These are phyloP conservation scores for Domatiomyces globalis DNA, from an alignment of 2,329 filamentous ascomycete genomes.

Conservation along the genomic window DNA sequence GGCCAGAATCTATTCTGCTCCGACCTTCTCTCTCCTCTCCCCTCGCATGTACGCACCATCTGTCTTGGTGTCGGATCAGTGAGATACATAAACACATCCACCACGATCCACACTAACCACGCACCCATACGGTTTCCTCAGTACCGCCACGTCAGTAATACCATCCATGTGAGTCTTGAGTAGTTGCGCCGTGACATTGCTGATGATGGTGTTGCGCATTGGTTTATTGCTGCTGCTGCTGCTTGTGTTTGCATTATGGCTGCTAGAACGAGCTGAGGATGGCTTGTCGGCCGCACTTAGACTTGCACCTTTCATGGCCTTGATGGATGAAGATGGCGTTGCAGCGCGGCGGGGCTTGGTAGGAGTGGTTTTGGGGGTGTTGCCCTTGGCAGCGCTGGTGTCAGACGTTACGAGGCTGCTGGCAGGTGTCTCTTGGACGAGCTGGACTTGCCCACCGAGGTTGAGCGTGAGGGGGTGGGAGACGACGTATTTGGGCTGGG, in stretches of 20 bases:
- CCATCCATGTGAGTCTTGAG: constrained; percentile 76
- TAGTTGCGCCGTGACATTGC: constrained; percentile 71
- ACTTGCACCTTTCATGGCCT: constrained; percentile 24
- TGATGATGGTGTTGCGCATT: constrained; percentile 70
- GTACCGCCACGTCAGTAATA: constrained; percentile 71
- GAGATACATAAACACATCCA: constrained; percentile 76
- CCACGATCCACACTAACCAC: constrained; percentile 78
- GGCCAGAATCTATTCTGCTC: too few relatives aligned
- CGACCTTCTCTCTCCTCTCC: too few relatives aligned
- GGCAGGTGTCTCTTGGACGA: constrained; percentile 52
- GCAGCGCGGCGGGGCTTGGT: constrained; percentile 13
- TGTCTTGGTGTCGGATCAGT: constrained; percentile 25
- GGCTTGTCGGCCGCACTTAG: constrained; percentile 20
- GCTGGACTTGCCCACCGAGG: constrained; percentile 42
- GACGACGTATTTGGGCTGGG: constrained; percentile 55
- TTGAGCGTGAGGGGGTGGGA: constrained; percentile 36
- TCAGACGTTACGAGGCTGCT: constrained; percentile 23
- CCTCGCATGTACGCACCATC: too few relatives aligned
- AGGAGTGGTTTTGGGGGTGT: constrained; percentile 58
- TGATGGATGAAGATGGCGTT: constrained; percentile 12
- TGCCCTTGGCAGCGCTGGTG: constrained; percentile 44
- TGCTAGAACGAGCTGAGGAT: neutral
- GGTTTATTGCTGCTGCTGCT: constrained; percentile 29
- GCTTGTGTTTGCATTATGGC: constrained; percentile 1
- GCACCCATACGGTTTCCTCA: constrained; percentile 87